Conservation (phyloP, 108 stramenopile genomes). For the Nitzschia putrida region DNA sequence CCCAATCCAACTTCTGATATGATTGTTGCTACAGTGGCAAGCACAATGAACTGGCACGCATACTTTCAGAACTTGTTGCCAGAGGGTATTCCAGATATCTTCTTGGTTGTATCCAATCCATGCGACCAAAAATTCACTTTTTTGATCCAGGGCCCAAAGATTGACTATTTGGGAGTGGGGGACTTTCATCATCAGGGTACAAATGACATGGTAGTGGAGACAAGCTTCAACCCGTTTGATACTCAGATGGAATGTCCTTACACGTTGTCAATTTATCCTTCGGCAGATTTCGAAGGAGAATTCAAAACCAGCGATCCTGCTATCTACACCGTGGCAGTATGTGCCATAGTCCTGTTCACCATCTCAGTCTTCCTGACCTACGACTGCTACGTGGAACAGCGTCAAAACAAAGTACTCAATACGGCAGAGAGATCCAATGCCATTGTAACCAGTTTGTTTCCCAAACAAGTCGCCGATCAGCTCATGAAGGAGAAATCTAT, state of each 20-base stretch:
- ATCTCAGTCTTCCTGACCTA: constrained; percentile 5
- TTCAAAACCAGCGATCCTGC: neutral
- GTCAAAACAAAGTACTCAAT: constrained; percentile 1
- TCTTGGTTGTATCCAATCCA: constrained; percentile 36
- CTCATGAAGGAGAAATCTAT: neutral
- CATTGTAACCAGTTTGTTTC: constrained; percentile 2
- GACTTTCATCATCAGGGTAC: constrained; percentile 23
- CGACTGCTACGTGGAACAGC: constrained; percentile 1
- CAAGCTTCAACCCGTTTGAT: neutral
- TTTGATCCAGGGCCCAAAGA: constrained; percentile 22
- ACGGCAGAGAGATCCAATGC: constrained; percentile 1
- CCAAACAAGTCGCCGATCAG: neutral
- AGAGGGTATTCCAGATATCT: constrained; percentile 9
- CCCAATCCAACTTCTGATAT: neutral
- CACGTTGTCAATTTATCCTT: constrained; percentile 2
- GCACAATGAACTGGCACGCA: neutral
- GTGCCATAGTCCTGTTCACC: constrained; percentile 1
- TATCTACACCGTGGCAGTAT: neutral
- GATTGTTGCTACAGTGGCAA: neutral
- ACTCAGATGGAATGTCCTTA: neutral
- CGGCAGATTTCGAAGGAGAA: neutral
- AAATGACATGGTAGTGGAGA: neutral
- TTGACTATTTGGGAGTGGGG: constrained; percentile 22
- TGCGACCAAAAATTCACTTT: constrained; percentile 40
- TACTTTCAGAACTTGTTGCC: constrained; percentile 8